Evolutionary conservation across 106 monocot species (phyloP).

Genomic region (Chionographis japonica): DNA sequence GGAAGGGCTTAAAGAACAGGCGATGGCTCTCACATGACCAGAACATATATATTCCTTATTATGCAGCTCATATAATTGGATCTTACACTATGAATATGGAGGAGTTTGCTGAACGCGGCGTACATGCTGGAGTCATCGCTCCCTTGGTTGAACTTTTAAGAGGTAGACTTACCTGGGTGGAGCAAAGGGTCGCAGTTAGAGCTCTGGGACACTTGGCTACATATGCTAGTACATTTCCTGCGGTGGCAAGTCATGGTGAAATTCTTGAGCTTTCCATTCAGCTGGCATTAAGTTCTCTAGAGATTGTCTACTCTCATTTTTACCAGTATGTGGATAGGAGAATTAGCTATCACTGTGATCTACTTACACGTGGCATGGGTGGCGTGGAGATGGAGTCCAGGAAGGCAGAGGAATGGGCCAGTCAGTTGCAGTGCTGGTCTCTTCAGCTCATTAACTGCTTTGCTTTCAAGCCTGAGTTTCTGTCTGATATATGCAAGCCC

Average conservation of each 20-base stretch:
- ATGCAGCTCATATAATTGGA: constrained; percentile 98
- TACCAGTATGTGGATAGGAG: constrained; percentile 79
- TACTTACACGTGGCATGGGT: constrained; percentile 98
- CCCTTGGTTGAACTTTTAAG: constrained; percentile 89
- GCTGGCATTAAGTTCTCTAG: constrained; percentile 79
- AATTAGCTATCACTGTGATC: constrained; percentile 90
- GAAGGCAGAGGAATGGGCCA: constrained; percentile 99
- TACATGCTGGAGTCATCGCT: constrained; percentile 86
- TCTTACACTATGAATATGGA: constrained; percentile 99
- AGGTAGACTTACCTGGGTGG: constrained; percentile 98
- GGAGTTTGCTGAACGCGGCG: constrained; percentile 86
- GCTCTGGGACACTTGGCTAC: constrained; percentile 93
- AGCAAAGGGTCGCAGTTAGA: constrained; percentile 94
- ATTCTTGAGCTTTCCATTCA: constrained; percentile 91
- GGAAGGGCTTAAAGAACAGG: constrained; percentile 89
- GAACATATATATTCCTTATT: constrained; percentile 97
- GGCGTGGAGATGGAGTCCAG: constrained; percentile 96
- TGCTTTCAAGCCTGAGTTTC: constrained; percentile 97
- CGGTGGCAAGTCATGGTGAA: constrained; percentile 80
- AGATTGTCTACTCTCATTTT: constrained; percentile 96
- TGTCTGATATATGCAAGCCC: constrained; percentile 82
- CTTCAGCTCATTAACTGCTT: constrained; percentile 98
- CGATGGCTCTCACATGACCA: constrained; percentile 96
- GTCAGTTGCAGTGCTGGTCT: constrained; percentile 99
- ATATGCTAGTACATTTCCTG: constrained; percentile 82